Percentiles rank a stretch among this genome's conserved stretches.
Evolutionary conservation across 2,329 filamentous ascomycete genomes (phyloP).

Genomic region (Aspergillus hiratsukae): DNA sequence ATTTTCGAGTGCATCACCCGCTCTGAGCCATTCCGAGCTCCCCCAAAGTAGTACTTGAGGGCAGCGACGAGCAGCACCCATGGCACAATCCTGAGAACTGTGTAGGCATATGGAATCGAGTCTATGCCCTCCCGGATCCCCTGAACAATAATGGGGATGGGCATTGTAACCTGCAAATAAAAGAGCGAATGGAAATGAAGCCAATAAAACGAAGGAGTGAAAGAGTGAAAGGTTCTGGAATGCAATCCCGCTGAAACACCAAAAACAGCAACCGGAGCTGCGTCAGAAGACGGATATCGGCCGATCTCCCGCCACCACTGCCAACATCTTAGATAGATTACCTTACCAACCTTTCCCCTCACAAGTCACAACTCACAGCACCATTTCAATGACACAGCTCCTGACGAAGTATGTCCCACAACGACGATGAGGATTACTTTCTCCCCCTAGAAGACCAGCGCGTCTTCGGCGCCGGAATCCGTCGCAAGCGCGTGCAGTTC

Average conservation of each 20-base stretch:
- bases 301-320: slow-evolving; percentile 19
- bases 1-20: slow-evolving; percentile 90
- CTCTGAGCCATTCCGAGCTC: slow-evolving; percentile 69
- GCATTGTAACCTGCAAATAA: slow-evolving; percentile 44
- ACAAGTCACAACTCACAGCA: background rate
- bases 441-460: slow-evolving; percentile 56
- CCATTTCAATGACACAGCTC: background rate
- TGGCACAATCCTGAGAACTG: slow-evolving; percentile 50
- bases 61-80: slow-evolving; percentile 50
- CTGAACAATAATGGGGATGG: slow-evolving; percentile 55
- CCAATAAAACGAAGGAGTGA: background rate
- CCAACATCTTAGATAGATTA: slow-evolving; percentile 8
- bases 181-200: slow-evolving; percentile 2
- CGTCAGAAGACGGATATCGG: slow-evolving; percentile 9
- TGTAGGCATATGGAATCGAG: slow-evolving; percentile 51
- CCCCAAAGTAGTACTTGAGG: slow-evolving; percentile 73
- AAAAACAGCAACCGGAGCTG: background rate
- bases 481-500: slow-evolving; percentile 57
- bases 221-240: slow-evolving; percentile 3
- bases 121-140: slow-evolving; percentile 52
- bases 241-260: slow-evolving; percentile 4
- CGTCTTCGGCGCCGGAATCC: slow-evolving; percentile 60
- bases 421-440: slow-evolving; percentile 55
- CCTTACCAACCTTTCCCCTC: background rate
- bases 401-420: slow-evolving; percentile 20